These are phyloP conservation scores for Pythium aphanidermatum DNA, from an alignment of 352 stramenopile genomes.

Conservation along the genomic window DNA sequence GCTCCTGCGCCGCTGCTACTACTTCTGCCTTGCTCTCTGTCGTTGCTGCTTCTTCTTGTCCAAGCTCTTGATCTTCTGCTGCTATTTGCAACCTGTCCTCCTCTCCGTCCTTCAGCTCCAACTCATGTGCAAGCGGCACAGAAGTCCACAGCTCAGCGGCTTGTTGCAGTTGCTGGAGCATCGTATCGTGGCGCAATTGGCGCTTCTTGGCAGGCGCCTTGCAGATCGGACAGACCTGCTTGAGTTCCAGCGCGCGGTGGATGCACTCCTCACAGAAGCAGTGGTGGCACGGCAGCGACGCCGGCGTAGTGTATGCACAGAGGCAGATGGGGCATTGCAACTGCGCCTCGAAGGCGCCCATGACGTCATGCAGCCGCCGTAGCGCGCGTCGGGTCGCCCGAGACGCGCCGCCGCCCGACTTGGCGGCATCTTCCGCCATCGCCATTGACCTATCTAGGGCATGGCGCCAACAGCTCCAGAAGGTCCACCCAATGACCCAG, in stretches of 20 bases:
- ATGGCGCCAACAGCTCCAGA: slow-evolving; percentile 1
- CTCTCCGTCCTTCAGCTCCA: slow-evolving; percentile 1
- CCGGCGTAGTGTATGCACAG: slow-evolving; percentile 56
- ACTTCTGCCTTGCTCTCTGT: neutral
- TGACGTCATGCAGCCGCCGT: slow-evolving; percentile 43
- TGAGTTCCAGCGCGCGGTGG: slow-evolving; percentile 73
- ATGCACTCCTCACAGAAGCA: slow-evolving; percentile 88
- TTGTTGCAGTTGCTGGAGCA: slow-evolving; percentile 61
- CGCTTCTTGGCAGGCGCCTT: slow-evolving; percentile 79
- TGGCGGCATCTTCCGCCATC: slow-evolving; percentile 6
- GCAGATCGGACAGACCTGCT: slow-evolving; percentile 75
- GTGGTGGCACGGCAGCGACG: slow-evolving; percentile 82
- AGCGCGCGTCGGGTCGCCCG: slow-evolving; percentile 18
- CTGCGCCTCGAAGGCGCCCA: slow-evolving; percentile 65
- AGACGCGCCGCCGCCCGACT: neutral
- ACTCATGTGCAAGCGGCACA: slow-evolving; percentile 4
- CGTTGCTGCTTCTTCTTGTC: neutral
- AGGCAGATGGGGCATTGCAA: slow-evolving; percentile 84
- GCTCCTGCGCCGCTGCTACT: too few relatives aligned
- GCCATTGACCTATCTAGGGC: slow-evolving; percentile 4
- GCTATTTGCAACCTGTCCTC: neutral
- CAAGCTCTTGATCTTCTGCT: neutral
- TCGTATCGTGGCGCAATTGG: slow-evolving; percentile 64
- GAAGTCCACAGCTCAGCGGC: slow-evolving; percentile 43
- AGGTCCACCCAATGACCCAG: too few relatives aligned